A percentile compares a stretch with the other conserved stretches of the same genome.
These are phyloP conservation scores for Boletellus sp. DNA, from an alignment of 1,284 basidiomycete genomes.

Conservation along the genomic window DNA sequence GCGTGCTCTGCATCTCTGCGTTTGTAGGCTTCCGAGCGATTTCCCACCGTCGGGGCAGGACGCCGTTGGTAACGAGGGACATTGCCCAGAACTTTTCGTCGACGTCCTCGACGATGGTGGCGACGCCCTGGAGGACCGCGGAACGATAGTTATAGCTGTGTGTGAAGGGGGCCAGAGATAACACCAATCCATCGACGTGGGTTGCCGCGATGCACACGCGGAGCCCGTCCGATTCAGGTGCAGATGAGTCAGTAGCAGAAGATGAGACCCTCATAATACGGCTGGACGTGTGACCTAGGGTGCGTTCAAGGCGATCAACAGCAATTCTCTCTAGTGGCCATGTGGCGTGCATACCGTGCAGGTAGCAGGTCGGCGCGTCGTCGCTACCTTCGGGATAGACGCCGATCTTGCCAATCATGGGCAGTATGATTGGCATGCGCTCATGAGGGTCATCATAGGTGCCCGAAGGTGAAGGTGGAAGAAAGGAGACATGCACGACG, in stretches of 20 bases:
- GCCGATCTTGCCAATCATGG: slow-evolving; percentile 27
- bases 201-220: slow-evolving; percentile 24
- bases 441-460: slow-evolving; percentile 12
- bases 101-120: slow-evolving; percentile 11
- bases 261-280: slow-evolving; percentile 27
- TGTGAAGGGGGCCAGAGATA: slow-evolving; percentile 24
- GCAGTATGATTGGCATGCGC: slow-evolving; percentile 22
- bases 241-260: background rate
- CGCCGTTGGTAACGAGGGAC: slow-evolving; percentile 20
- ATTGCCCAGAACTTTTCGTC: slow-evolving; percentile 28
- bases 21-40: slow-evolving; percentile 19
- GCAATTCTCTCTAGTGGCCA: too few species aligned
- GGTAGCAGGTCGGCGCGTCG: slow-evolving; percentile 18
- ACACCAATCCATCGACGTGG: slow-evolving; percentile 25
- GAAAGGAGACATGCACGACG: slow-evolving; percentile 26
- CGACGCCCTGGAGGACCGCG: slow-evolving; percentile 22
- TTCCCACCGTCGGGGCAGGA: slow-evolving; percentile 27
- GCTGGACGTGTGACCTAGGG: slow-evolving; percentile 22
- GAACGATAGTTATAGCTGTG: slow-evolving; percentile 29
- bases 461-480: slow-evolving; percentile 17
- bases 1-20: slow-evolving; percentile 24
- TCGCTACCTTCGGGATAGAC: slow-evolving; percentile 14
- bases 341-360: slow-evolving; percentile 17
- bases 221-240: slow-evolving; percentile 7
- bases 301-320: background rate